phyloP scores from a whole-genome alignment of 371 early-diverging fungal species.

The Caulochytrium protostelioides region DNA sequence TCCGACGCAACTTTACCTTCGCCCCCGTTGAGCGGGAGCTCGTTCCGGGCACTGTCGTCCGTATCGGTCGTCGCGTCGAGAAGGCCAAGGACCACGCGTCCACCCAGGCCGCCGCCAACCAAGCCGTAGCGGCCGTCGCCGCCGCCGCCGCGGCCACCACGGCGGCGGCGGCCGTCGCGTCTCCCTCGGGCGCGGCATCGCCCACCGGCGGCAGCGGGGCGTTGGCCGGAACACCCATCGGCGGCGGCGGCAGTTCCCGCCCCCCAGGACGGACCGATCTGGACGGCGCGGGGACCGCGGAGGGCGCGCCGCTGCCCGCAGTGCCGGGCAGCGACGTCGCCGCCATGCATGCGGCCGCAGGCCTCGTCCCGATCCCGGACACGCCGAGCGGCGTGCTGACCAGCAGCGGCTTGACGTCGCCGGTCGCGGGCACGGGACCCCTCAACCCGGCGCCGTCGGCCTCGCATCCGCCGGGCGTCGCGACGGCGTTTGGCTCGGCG shows the following conservation, averaged over 20 bases:
- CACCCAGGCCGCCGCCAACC: constrained; percentile 1
- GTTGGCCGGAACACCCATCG: too few species aligned
- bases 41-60: constrained; percentile 8
- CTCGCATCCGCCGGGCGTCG: not conserved
- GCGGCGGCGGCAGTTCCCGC: too few species aligned
- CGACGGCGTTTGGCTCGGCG: too few species aligned
- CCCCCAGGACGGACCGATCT: too few species aligned
- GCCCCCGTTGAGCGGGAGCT: constrained; percentile 17
- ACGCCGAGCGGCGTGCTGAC: too few species aligned
- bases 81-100: constrained; percentile 2
- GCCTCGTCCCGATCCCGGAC: too few species aligned
- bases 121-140: constrained; percentile 1
- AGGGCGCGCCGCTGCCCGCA: not conserved
- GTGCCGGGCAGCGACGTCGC: too few species aligned
- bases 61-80: constrained; percentile 22
- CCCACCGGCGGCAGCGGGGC: not conserved
- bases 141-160: not conserved
- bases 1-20: constrained; percentile 13
- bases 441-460: too few species aligned
- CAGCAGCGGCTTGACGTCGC: too few species aligned
- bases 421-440: too few species aligned
- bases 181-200: not conserved
- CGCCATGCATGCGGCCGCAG: too few species aligned
- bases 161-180: not conserved
- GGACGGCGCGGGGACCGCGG: not conserved